phyloP scores from a whole-genome alignment of 2,329 filamentous ascomycete genomes.

The Neonectria neomacrospora region DNA sequence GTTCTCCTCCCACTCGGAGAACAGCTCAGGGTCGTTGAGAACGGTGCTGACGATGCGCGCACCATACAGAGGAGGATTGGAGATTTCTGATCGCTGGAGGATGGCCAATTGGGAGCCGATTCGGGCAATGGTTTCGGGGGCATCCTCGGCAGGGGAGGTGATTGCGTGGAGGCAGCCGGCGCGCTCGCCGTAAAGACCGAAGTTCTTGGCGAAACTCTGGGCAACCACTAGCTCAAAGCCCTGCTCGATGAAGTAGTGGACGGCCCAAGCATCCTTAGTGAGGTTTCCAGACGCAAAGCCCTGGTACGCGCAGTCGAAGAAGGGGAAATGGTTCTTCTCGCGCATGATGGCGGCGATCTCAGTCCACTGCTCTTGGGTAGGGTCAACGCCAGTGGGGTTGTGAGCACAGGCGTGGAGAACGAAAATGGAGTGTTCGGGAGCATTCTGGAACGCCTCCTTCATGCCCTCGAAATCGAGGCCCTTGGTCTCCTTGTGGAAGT shows the following conservation, averaged over 20 bases:
- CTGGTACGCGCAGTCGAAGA: conserved; percentile 98
- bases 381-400: conserved; percentile 97
- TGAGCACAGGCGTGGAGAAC: conserved; percentile 96
- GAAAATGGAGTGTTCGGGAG: conserved; percentile 84
- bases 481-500: conserved; percentile 90
- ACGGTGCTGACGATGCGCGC: conserved; percentile 87
- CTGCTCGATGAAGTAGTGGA: conserved; percentile 92
- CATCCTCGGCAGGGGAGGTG: conserved; percentile 75
- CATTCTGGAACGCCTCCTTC: conserved; percentile 74
- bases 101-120: conserved; percentile 91
- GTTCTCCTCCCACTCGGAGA: conserved; percentile 92
- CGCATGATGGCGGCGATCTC: conserved; percentile 83
- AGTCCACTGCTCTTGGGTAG: conserved; percentile 93
- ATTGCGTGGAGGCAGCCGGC: conserved; percentile 97
- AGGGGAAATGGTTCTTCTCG: conserved; percentile 88
- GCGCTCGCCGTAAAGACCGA: conserved; percentile 95
- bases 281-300: conserved; percentile 96
- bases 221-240: conserved; percentile 90
- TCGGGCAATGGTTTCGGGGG: conserved; percentile 68
- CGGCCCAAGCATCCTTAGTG: conserved; percentile 85
- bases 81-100: conserved; percentile 96
- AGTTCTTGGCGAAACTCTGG: conserved; percentile 98
- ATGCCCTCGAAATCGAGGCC: conserved; percentile 94
- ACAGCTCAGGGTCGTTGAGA: conserved; percentile 84
- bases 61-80: conserved; percentile 94